Percentiles rank a stretch among this genome's conserved stretches.
Conservation (phyloP, 352 stramenopile species). For the Albugo laibachii region DNA sequence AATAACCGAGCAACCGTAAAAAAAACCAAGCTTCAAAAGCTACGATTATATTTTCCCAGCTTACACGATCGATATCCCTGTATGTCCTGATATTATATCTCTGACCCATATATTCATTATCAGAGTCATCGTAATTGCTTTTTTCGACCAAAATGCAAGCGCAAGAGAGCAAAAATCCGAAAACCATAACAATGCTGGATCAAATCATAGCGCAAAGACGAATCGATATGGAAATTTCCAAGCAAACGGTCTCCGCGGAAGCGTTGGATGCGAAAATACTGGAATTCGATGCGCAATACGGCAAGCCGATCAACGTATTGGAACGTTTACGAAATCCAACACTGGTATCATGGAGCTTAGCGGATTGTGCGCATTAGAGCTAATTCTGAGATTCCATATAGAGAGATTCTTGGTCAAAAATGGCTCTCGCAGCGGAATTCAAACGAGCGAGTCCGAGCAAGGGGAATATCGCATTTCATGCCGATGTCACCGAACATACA, state of each 20-base stretch:
- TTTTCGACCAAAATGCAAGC: no score
- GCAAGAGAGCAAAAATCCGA: no score
- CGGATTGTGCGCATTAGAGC: not conserved
- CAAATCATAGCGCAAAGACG: slow-evolving; percentile 58
- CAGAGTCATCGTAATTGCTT: no score
- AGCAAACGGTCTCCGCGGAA: slow-evolving; percentile 17
- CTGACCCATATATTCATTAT: no score
- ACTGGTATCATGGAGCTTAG: slow-evolving; percentile 1
- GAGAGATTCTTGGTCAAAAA: slow-evolving; percentile 32
- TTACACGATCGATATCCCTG: no score
- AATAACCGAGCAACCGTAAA: no score
- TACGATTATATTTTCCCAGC: no score
- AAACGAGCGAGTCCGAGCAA: slow-evolving; percentile 96
- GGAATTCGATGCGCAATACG: slow-evolving; percentile 56
- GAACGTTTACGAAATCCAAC: slow-evolving; percentile 58
- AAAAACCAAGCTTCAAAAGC: no score
- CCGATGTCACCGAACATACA: slow-evolving; percentile 79
- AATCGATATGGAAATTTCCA: slow-evolving; percentile 38
- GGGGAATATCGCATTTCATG: slow-evolving; percentile 82
- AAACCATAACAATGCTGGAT: slow-evolving; percentile 13
- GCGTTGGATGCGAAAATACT: slow-evolving; percentile 53
- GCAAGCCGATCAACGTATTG: slow-evolving; percentile 75
- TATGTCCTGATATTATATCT: no score
- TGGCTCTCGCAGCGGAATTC: slow-evolving; percentile 95
- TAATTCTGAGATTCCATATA: slow-evolving; percentile 3